These are phyloP conservation scores for Talaromyces sp. DNA, from an alignment of 2,329 filamentous ascomycete species.

Conservation along the genomic window DNA sequence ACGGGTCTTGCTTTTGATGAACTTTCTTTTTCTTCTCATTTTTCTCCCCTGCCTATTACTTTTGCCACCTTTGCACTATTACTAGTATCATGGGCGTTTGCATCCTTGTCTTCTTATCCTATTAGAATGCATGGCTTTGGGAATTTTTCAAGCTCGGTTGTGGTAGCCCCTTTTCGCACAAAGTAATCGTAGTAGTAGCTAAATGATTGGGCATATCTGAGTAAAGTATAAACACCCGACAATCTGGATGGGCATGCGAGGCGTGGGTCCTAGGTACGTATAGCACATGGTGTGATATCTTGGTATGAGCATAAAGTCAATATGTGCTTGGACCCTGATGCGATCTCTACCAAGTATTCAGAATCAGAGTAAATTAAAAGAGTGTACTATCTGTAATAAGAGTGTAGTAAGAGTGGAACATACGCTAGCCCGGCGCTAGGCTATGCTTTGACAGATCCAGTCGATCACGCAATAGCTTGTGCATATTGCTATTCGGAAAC, in stretches of 20 bases:
- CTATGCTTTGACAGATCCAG: slow-evolving; percentile 3
- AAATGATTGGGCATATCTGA: background rate
- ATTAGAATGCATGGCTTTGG: slow-evolving; percentile 17
- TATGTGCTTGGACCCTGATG: background rate
- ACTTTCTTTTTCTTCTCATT: background rate
- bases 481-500: slow-evolving; percentile 9
- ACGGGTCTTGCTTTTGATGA: slow-evolving; percentile 4
- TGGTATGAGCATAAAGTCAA: background rate
- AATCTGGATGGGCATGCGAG: background rate
- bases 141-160: slow-evolving; percentile 4
- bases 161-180: background rate
- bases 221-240: background rate
- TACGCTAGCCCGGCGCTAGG: background rate
- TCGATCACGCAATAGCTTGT: slow-evolving; percentile 9
- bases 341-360: background rate
- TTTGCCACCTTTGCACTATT: slow-evolving; percentile 7
- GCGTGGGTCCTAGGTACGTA: background rate
- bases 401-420: background rate
- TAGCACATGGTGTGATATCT: background rate
- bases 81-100: slow-evolving; percentile 13
- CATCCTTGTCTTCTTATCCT: slow-evolving; percentile 7
- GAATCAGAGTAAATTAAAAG: background rate
- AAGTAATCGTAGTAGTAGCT: background rate
- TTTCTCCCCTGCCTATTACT: background rate
- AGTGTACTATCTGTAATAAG: background rate